Base-by-base conservation (phyloP, 257 asterid genomes). In the Anisodus tanguticus region DNA sequence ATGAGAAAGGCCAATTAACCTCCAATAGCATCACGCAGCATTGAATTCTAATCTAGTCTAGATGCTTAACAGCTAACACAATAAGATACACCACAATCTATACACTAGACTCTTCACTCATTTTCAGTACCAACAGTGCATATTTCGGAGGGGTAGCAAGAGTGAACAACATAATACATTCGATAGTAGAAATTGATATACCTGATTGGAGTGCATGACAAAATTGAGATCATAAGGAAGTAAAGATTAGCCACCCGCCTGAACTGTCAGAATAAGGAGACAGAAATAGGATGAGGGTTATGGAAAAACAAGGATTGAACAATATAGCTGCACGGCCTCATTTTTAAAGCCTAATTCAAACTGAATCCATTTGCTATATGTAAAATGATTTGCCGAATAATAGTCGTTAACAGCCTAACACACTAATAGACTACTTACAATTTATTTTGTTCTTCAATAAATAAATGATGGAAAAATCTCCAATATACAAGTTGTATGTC, bases 231-330 rank as follows among this genome's bases (percentile, higher is more conserved):
- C 97, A 97, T 91, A 84, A 97, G 98, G 90, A 97, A 97, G 90
- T 97, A 97, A 87, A 95, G 95, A 93, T 97, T 97, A 86, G 99
- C 99, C 96, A 97, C 99, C 95, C 99, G 95, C 90, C 98, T 95
- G 96, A 97, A 95, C 99, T 97, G 99, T 90, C 96, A 90, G 88
- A 86, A 87, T 80, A 90, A 79, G 89, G 83, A 71, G 83, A 87
- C 60, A 76, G 83, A 87, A 87, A 82, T 80, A 82, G 87, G 88
- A 64, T 63, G 59, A 62, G 83, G 81, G 79, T 71, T 57, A 81
- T 64, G 22, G 62, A 31, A 31, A 31, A 31, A 31, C 35, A 31
- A 31, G 35, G 35, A 31, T 31, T 31, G 35, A 31, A 31, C 35
- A 31, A 31, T 31, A 31, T 31, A 1, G 35, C 35, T 1, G 62